Base-by-base conservation (phyloP, 805 yeast genomes). In the Pichia californica region DNA sequence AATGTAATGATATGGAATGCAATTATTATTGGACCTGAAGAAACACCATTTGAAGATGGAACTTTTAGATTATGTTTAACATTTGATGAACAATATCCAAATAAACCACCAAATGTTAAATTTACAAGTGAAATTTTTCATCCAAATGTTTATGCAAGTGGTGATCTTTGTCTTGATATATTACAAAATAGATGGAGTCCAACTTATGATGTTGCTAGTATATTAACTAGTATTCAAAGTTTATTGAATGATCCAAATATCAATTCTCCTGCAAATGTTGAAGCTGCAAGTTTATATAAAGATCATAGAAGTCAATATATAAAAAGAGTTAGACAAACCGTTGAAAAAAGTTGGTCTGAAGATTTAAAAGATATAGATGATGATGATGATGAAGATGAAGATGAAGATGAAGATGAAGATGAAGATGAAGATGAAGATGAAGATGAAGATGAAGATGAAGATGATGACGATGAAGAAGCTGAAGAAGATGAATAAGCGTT, bases 1-100 rank as follows among this genome's bases (percentile, higher is more conserved):
- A 93, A 93, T 57, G 97, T 93, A 40, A 88, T 93, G 96, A 77
- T 86, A 30, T 93, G 99, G 89, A 93, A 93, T 63, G 99, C 97
- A 0, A 95, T 93, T 46, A 93, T 93, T 49, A 89, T 93, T 45
- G 99, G 99, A 0, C 99, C 99, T 1, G 81, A 91, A 21, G 97
- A 88, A 51, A 93, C 99, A 0, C 98, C 99, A 3, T 93, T 88
- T 60, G 99, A 93, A 63, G 99, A 93, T 59, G 99, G 99, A 13
- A 93, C 98, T 0, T 93, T 93, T 65, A 75, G 95, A 46, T 70
- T 93, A 48, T 73, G 80, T 43, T 64, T 93, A 53, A 91, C 86
- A 55, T 93, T 93, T 61, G 96, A 88, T 61, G 99, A 93, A 67
- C 96, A 88, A 59, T 93, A 93, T 58, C 99, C 99, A 4, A 89